Conservation (phyloP, 306 rosid genomes). For the Quercus gilva region DNA sequence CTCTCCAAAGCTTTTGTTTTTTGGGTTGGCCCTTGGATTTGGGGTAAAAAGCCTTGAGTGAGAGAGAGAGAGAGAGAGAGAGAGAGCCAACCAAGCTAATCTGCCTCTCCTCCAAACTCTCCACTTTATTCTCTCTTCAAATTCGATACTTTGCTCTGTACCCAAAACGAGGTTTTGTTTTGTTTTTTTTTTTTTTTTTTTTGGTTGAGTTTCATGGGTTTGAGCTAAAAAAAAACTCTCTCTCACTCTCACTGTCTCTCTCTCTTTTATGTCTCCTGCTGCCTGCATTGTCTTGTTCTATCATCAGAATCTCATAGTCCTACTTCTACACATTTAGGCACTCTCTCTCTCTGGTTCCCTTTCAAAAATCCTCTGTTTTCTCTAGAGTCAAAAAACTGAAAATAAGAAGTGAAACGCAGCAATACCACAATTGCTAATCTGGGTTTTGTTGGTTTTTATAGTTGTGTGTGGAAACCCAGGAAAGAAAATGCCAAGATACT, state of each 20-base stretch:
- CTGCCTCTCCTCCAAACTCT: slow-evolving; percentile 19
- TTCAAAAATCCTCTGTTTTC: slow-evolving; percentile 22
- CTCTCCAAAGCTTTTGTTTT: slow-evolving; percentile 16
- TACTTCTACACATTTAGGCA: slow-evolving; percentile 18
- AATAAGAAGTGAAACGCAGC: slow-evolving; percentile 7
- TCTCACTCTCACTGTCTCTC: not conserved
- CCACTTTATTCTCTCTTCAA: slow-evolving; percentile 73
- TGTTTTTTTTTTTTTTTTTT: not conserved
- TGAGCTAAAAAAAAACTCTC: slow-evolving; percentile 16
- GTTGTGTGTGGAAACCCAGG: slow-evolving; percentile 32
- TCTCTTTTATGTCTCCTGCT: slow-evolving; percentile 25
- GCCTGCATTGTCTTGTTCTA: slow-evolving; percentile 52
- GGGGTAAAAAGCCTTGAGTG: slow-evolving; percentile 59
- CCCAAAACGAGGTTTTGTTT: slow-evolving; percentile 58
- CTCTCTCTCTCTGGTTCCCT: slow-evolving; percentile 8
- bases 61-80: slow-evolving; percentile 18
- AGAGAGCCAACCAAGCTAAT: slow-evolving; percentile 24
- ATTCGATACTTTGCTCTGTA: slow-evolving; percentile 62
- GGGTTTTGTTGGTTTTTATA: slow-evolving; percentile 28
- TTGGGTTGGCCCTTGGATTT: slow-evolving; percentile 60
- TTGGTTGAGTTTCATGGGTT: not conserved
- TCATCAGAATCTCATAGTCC: slow-evolving; percentile 38
- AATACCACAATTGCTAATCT: slow-evolving; percentile 6
- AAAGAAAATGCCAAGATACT: slow-evolving; percentile 34
- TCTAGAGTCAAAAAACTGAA: slow-evolving; percentile 6